These are phyloP conservation scores for Dactylellina cionopaga DNA, from an alignment of 2,329 filamentous ascomycete species.

Conservation along the genomic window DNA sequence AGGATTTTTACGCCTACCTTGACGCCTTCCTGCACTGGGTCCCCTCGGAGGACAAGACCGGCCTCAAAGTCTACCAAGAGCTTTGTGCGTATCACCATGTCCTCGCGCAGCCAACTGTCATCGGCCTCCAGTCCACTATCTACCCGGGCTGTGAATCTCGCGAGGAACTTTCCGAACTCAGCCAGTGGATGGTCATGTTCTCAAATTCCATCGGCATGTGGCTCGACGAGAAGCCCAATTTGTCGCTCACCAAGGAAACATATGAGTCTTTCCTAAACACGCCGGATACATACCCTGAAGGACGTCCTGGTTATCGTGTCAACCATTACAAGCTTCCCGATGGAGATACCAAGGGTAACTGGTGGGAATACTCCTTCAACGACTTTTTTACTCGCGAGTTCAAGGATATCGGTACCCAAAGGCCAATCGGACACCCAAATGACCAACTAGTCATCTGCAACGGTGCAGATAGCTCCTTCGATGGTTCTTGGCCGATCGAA, in stretches of 20 bases:
- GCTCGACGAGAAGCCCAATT: conserved; percentile 58
- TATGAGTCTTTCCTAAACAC: conserved; percentile 59
- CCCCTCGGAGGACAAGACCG: conserved; percentile 59
- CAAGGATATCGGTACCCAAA: conserved; percentile 57
- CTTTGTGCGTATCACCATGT: conserved; percentile 62
- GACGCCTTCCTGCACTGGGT: conserved; percentile 60
- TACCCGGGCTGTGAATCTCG: conserved; percentile 56
- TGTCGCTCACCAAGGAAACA: conserved; percentile 58
- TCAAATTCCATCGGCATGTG: conserved; percentile 59
- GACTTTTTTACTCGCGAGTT: conserved; percentile 61
- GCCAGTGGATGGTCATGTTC: conserved; percentile 61
- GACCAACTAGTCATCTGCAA: conserved; percentile 59
- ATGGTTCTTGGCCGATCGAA: conserved; percentile 55
- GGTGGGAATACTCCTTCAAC: conserved; percentile 59
- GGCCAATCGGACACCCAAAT: conserved; percentile 58
- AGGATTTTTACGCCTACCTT: conserved; percentile 53
- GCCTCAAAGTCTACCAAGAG: conserved; percentile 60
- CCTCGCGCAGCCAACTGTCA: conserved; percentile 59
- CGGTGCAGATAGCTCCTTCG: conserved; percentile 61
- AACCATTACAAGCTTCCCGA: conserved; percentile 59
- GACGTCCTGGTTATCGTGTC: conserved; percentile 57
- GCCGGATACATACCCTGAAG: conserved; percentile 44
- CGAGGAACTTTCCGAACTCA: conserved; percentile 59
- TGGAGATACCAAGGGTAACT: conserved; percentile 57
- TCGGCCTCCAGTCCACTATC: conserved; percentile 57